Conservation (phyloP, 73 alveolate species). For the Breviolum minutum region DNA sequence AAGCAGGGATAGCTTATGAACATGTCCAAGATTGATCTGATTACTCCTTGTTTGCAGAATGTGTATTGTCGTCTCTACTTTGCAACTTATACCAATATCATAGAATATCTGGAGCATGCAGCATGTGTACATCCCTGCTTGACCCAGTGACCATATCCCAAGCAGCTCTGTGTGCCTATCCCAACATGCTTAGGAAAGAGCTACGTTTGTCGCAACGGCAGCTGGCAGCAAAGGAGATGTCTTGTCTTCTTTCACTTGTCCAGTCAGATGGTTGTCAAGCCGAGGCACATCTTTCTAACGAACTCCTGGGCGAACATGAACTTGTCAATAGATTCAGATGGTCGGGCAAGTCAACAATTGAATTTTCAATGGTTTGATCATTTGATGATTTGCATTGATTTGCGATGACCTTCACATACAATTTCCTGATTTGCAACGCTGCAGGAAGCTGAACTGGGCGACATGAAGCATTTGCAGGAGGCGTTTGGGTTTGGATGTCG, state of each 20-base stretch:
- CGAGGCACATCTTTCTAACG: not conserved
- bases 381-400: not conserved
- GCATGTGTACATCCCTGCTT: too few relatives aligned
- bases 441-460: constrained; percentile 46
- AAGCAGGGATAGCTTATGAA: too few relatives aligned
- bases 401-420: not conserved
- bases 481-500: not conserved
- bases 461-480: constrained; percentile 48
- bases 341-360: not conserved
- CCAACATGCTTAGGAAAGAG: not conserved
- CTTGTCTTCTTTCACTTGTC: not conserved
- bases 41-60: too few relatives aligned
- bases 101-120: too few relatives aligned
- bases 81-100: too few relatives aligned
- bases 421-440: not conserved
- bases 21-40: too few relatives aligned
- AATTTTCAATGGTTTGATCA: too few relatives aligned
- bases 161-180: not conserved
- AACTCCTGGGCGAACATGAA: not conserved
- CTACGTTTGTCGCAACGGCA: constrained; percentile 28
- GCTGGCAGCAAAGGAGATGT: constrained; percentile 16
- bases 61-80: too few relatives aligned
- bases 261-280: too few relatives aligned
- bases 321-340: not conserved
- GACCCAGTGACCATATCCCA: not conserved